Evolutionary conservation across 441 rosid species (phyloP).

Genomic region (Mallotus repandus): DNA sequence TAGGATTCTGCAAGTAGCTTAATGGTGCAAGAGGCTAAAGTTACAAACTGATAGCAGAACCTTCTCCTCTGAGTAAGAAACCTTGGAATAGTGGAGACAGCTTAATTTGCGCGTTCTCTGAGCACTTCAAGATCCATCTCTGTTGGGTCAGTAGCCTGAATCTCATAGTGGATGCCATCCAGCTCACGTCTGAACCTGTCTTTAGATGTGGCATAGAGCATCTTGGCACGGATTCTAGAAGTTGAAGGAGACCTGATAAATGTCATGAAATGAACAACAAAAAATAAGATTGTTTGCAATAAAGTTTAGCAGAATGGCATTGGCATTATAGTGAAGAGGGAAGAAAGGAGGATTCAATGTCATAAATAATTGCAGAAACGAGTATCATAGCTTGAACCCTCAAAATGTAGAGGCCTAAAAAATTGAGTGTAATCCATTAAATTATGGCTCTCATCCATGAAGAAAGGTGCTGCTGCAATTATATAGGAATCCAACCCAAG

Average conservation of each 20-base stretch:
- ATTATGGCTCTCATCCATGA: neutral
- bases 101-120: conserved; percentile 47
- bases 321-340: neutral
- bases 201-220: conserved; percentile 62
- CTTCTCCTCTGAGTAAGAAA: conserved; percentile 15
- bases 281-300: neutral
- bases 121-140: conserved; percentile 58
- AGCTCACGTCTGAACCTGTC: conserved; percentile 50
- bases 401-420: neutral
- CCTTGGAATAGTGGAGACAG: neutral
- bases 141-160: conserved; percentile 59
- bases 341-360: neutral
- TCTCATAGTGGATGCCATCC: conserved; percentile 52
- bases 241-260: conserved; percentile 61
- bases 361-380: neutral
- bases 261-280: neutral
- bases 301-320: neutral
- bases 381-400: neutral
- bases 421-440: neutral
- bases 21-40: conserved; percentile 19
- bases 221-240: conserved; percentile 52
- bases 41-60: conserved; percentile 6
- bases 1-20: conserved; percentile 22
- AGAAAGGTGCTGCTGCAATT: neutral
- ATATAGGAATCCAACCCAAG: no score